Evolutionary conservation across 1,139 yeast genomes (phyloP), one percentile per base, ranked within the genome.

Genomic region (Yamadazyma aaseri): DNA sequence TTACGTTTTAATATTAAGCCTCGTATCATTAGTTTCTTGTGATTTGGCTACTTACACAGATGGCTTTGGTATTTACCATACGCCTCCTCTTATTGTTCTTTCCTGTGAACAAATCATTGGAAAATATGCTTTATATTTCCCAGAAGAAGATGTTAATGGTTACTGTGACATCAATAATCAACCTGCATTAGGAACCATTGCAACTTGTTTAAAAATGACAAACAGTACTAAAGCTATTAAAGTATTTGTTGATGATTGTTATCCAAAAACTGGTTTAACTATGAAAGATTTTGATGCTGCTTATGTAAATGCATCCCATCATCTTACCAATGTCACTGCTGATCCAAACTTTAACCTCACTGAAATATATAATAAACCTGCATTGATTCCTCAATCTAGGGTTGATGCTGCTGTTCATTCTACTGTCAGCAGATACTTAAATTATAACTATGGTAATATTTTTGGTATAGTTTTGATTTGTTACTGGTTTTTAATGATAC

Each of bases 381-480:
- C 60, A 5, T 35, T 46, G 11, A 35, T 64, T 12, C 24, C 45
- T 1, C 42, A 55, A 23, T 48, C 42, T 29, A 43, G 40, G 21
- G 51, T 67, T 31, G 37, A 38, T 1, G 60, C 58, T 25, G 71
- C 65, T 17, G 65, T 59, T 46, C 44, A 47, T 23, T 64, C 77
- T 9, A 54, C 70, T 41, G 60, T 57, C 31, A 62, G 63, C 17
- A 56, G 69, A 45, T 75, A 59, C 45, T 48, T 61, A 27, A 65
- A 63, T 33, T 71, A 67, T 39, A 65, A 60, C 47, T 63, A 56
- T 25, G 77, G 79, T 38, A 60, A 66, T 29, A 64, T 60, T 54
- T 76, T 69, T 47, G 78, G 74, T 11, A 63, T 62, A 35, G 70
- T 63, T 3, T 72, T 78, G 52, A 63, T 70, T 25, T 56, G 63